Base-by-base conservation (phyloP, 352 stramenopile genomes). In the Saprolegnia diclina region DNA sequence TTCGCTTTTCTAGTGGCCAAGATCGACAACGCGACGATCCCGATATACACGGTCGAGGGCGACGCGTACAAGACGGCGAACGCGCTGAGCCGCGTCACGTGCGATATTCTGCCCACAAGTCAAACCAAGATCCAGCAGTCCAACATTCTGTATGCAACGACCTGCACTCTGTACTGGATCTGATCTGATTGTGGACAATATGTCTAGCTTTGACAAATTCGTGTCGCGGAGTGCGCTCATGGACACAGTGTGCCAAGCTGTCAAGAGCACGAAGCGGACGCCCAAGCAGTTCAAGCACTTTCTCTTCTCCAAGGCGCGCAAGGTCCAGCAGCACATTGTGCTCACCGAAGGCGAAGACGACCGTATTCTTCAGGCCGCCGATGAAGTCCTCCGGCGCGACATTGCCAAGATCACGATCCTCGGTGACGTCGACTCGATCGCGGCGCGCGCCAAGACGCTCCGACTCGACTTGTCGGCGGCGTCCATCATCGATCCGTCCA, bases 221-320 rank as follows among this genome's bases (percentile, higher is more conserved):
- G 78, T 92, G 0, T 80, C 79, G 38, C 89, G 86, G 64, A 76
- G 88, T 44, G 74, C 74, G 65, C 75, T 92, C 22, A 79, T 92
- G 48, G 82, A 81, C 18, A 77, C 87, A 65, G 73, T 92, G 5
- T 76, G 85, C 53, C 73, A 90, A 50, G 81, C 79, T 13, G 77
- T 84, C 64, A 78, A 87, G 10, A 70, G 84, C 19, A 77, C 88
- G 63, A 48, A 48, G 18, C 81, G 82, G 1, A 87, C 83, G 19
- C 86, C 86, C 11, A 92, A 92, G 77, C 82, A 92, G 56, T 94
- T 94, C 71, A 79, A 92, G 71, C 83, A 95, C 74, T 90, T 87
- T 67, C 65, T 93, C n/a, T 89, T 91, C 63, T 81, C 77, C 76
- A 91, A 92, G 72, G 82, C 86, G 0, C 83, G 83, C 11, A 71